Conservation (phyloP, 495 filamentous ascomycete genomes). For the Xylaria cubensis region DNA sequence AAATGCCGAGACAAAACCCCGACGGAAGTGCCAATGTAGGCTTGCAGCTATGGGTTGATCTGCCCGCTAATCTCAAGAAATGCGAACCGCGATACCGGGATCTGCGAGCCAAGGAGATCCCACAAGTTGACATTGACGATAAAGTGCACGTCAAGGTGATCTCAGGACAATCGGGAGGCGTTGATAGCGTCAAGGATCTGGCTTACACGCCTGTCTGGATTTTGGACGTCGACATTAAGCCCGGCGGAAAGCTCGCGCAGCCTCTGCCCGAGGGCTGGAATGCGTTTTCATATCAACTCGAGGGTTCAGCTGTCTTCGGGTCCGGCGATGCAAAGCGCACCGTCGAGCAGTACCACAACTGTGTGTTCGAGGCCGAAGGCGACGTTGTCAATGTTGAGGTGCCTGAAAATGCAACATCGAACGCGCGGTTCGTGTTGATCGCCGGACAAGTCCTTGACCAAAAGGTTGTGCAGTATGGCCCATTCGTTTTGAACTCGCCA, state of each 20-base stretch:
- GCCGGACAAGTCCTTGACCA: conserved; percentile 89
- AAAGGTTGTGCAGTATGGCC: conserved; percentile 93
- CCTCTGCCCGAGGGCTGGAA: conserved; percentile 84
- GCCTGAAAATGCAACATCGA: conserved; percentile 68
- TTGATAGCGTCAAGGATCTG: conserved; percentile 85
- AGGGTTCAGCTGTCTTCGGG: conserved; percentile 73
- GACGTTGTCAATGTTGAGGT: conserved; percentile 76
- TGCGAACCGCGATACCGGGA: conserved; percentile 95
- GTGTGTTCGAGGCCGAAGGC: conserved; percentile 84
- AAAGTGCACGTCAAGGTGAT: conserved; percentile 88
- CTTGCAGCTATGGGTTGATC: conserved; percentile 93
- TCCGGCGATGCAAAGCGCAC: conserved; percentile 60
- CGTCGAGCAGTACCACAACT: conserved; percentile 81
- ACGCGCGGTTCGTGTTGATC: conserved; percentile 76
- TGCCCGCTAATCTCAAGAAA: conserved; percentile 79
- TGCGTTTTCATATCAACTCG: conserved; percentile 83
- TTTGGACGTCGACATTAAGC: conserved; percentile 81
- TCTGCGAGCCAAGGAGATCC: conserved; percentile 77
- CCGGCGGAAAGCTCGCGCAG: conserved; percentile 78
- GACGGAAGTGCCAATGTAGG: conserved; percentile 84
- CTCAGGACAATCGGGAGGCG: conserved; percentile 78
- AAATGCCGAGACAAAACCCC: conserved; percentile 85
- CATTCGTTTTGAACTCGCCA: conserved; percentile 84
- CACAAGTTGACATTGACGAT: conserved; percentile 68
- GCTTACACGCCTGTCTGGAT: conserved; percentile 97